Percentiles rank a stretch among this genome's conserved stretches.
These are phyloP conservation scores for Phytopythium montanum DNA, from an alignment of 352 stramenopile genomes.

Conservation along the genomic window DNA sequence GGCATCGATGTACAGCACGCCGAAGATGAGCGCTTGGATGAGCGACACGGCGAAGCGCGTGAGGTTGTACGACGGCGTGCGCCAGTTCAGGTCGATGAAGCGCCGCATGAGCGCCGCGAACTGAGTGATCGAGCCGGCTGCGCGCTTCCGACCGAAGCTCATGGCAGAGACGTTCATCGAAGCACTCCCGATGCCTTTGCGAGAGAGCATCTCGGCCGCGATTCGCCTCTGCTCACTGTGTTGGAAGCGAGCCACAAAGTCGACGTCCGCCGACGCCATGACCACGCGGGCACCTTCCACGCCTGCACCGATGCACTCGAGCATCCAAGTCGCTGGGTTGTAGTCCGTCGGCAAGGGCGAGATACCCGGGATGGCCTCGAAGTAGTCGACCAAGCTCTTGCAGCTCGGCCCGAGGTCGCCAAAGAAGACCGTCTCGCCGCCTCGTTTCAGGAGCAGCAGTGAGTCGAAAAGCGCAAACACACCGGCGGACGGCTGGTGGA, in stretches of 20 bases:
- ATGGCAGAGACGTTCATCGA: conserved; percentile 1
- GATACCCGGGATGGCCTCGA: conserved; percentile 22
- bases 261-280: conserved; percentile 1
- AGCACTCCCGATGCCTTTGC: conserved; percentile 7
- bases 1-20: conserved; percentile 34
- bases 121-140: conserved; percentile 9
- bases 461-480: conserved; percentile 75
- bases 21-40: conserved; percentile 61
- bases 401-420: conserved; percentile 19
- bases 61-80: conserved; percentile 75
- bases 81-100: conserved; percentile 51
- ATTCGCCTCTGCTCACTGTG: conserved; percentile 6
- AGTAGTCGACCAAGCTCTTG: conserved; percentile 25
- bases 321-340: conserved; percentile 73
- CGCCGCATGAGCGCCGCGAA: conserved; percentile 5
- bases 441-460: conserved; percentile 24
- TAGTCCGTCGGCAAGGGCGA: conserved; percentile 30
- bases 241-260: conserved; percentile 20
- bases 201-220: conserved; percentile 7
- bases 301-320: conserved; percentile 30
- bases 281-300: conserved; percentile 1
- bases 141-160: conserved; percentile 15
- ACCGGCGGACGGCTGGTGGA: conserved; percentile 82
- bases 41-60: conserved; percentile 40
- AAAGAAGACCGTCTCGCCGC: conserved; percentile 21